Percentiles rank a stretch among this genome's conserved stretches.
phyloP scores from a whole-genome alignment of 176 grass and related monocot genomes.

The Microstegium vimineum region DNA sequence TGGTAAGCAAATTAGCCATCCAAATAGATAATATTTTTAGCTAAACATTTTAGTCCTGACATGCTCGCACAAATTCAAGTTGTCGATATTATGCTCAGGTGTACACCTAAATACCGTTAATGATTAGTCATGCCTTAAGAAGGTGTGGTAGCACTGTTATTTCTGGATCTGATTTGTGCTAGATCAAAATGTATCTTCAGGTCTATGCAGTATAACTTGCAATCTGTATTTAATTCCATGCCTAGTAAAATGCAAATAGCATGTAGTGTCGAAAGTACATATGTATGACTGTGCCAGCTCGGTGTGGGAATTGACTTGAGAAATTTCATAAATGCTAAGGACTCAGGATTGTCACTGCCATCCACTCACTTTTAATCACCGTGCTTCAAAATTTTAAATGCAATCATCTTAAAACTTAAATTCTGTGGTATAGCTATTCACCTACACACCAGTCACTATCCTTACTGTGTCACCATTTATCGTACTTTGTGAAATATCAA shows the following conservation, averaged over 20 bases:
- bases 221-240: constrained; percentile 14
- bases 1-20: constrained; percentile 61
- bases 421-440: neutral
- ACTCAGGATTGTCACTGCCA: neutral
- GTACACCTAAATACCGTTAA: neutral
- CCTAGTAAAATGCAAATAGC: constrained; percentile 8
- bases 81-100: neutral
- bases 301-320: no score
- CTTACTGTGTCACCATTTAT: neutral
- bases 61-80: neutral
- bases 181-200: neutral
- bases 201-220: neutral
- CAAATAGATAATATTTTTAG: neutral
- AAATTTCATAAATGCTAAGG: no score
- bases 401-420: neutral
- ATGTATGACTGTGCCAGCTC: neutral
- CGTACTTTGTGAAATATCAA: neutral
- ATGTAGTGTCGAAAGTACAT: neutral
- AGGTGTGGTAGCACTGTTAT: neutral
- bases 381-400: constrained; percentile 3
- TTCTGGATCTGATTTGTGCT: neutral
- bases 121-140: neutral
- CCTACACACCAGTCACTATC: neutral
- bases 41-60: neutral
- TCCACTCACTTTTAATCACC: neutral